Evolutionary conservation across 495 filamentous ascomycete species (phyloP).

Genomic region (Amorphotheca resinae): DNA sequence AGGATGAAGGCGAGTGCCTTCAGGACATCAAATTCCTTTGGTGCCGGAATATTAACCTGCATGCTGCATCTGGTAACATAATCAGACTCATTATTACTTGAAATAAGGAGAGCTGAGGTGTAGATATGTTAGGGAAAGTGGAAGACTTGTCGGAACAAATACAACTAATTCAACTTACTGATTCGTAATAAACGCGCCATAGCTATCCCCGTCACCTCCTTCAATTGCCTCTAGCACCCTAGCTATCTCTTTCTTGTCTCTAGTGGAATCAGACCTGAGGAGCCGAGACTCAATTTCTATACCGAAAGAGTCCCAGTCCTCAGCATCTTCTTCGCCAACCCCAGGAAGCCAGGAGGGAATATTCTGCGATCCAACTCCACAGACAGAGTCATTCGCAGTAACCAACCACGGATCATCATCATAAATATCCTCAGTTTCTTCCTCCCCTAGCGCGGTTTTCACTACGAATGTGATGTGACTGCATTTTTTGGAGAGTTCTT

Average conservation of each 20-base stretch:
- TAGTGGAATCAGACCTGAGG: not conserved
- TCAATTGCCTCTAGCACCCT: constrained; percentile 4
- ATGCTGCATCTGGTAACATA: constrained; percentile 6
- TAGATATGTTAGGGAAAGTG: not conserved
- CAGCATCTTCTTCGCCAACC: not conserved
- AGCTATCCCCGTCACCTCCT: not conserved
- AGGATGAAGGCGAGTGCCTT: constrained; percentile 10
- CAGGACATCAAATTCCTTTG: constrained; percentile 6
- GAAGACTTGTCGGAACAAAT: not conserved
- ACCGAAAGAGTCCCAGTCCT: constrained; percentile 14
- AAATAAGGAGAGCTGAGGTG: too few species aligned
- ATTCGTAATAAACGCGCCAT: constrained; percentile 14
- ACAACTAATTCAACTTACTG: not conserved
- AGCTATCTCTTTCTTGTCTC: not conserved
- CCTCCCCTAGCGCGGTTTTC: not conserved
- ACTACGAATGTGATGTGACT: not conserved
- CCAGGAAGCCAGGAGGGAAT: not conserved
- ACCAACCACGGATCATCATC: constrained; percentile 9
- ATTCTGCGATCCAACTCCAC: constrained; percentile 10
- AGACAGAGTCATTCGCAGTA: constrained; percentile 4
- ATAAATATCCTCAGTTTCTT: constrained; percentile 4
- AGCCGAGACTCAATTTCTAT: constrained; percentile 9
- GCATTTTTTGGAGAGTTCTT: not conserved
- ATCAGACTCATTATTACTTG: not conserved
- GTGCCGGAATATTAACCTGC: constrained; percentile 14